Conservation (phyloP, 805 yeast species). For the Metschnikowia peoriensis region DNA sequence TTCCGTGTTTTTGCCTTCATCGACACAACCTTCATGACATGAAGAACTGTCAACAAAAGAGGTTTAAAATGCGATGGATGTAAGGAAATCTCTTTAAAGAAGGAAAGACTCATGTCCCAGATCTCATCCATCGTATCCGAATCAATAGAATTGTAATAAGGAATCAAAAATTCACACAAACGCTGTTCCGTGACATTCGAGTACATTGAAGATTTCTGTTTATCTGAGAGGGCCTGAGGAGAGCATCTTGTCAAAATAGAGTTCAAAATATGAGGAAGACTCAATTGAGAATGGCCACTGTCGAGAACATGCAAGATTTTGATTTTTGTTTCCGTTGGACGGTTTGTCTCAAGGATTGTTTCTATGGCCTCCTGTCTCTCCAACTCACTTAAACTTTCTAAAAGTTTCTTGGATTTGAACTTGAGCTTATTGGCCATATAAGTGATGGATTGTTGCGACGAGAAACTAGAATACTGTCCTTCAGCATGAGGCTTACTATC, state of each 20-base stretch:
- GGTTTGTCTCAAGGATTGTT: slow-evolving; percentile 48
- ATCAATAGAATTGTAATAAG: slow-evolving; percentile 65
- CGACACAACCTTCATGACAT: slow-evolving; percentile 51
- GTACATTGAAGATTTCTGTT: slow-evolving; percentile 46
- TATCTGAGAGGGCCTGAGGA: slow-evolving; percentile 30
- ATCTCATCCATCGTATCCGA: slow-evolving; percentile 78
- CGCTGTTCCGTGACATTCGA: slow-evolving; percentile 45
- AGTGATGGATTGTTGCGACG: slow-evolving; percentile 28
- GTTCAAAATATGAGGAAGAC: slow-evolving; percentile 65
- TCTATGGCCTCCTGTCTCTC: slow-evolving; percentile 78
- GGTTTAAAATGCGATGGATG: slow-evolving; percentile 47
- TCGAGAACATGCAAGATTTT: slow-evolving; percentile 76
- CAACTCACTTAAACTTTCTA: slow-evolving; percentile 61
- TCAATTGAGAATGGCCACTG: slow-evolving; percentile 74
- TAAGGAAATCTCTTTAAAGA: slow-evolving; percentile 56
- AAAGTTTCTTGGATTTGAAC: slow-evolving; percentile 61
- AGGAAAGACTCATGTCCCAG: slow-evolving; percentile 57
- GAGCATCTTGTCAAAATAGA: slow-evolving; percentile 49
- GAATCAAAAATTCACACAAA: slow-evolving; percentile 52
- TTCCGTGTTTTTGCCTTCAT: slow-evolving; percentile 56
- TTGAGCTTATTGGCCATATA: slow-evolving; percentile 58
- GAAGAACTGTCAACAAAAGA: slow-evolving; percentile 53
- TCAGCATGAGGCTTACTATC: slow-evolving; percentile 37
- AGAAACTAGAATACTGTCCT: background rate
- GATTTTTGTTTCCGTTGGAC: slow-evolving; percentile 26